phyloP scores from a whole-genome alignment of 73 alveolate species.

The Paramecium sexaurelia region DNA sequence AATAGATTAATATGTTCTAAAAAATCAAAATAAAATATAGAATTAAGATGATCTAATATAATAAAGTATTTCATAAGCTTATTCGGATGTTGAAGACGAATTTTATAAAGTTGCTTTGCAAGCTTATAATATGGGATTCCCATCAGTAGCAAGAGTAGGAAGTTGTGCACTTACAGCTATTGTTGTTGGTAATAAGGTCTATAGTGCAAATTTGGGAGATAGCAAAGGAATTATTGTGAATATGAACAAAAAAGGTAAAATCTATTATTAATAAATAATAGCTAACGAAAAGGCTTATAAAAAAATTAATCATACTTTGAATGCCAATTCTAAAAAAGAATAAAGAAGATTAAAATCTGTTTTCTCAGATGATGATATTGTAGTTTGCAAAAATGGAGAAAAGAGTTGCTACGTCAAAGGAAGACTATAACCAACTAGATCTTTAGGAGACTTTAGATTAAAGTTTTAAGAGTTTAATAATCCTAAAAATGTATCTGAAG shows the following conservation, averaged over 20 bases:
- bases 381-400: slow-evolving; percentile 75
- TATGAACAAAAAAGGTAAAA: slow-evolving; percentile 69
- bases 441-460: slow-evolving; percentile 95
- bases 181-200: slow-evolving; percentile 79
- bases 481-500: slow-evolving; percentile 64
- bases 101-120: slow-evolving; percentile 75
- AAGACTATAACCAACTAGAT: slow-evolving; percentile 91
- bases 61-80: slow-evolving; percentile 77
- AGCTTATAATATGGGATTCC: slow-evolving; percentile 75
- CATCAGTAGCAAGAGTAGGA: slow-evolving; percentile 83
- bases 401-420: slow-evolving; percentile 96
- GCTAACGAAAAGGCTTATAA: slow-evolving; percentile 71
- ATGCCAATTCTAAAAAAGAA: slow-evolving; percentile 85
- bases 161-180: slow-evolving; percentile 90
- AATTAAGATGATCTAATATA: slow-evolving; percentile 69
- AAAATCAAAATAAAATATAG: slow-evolving; percentile 55
- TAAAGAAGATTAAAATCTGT: slow-evolving; percentile 81
- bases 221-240: slow-evolving; percentile 89
- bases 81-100: slow-evolving; percentile 84
- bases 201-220: slow-evolving; percentile 95
- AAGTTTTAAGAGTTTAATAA: slow-evolving; percentile 81
- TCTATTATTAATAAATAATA: not conserved
- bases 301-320: slow-evolving; percentile 71
- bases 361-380: slow-evolving; percentile 87
- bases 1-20: slow-evolving; percentile 73